A percentile compares a stretch with the other conserved stretches of the same genome.
Conservation (phyloP, 164 flowering plant genomes). For the Akebia trifoliata region DNA sequence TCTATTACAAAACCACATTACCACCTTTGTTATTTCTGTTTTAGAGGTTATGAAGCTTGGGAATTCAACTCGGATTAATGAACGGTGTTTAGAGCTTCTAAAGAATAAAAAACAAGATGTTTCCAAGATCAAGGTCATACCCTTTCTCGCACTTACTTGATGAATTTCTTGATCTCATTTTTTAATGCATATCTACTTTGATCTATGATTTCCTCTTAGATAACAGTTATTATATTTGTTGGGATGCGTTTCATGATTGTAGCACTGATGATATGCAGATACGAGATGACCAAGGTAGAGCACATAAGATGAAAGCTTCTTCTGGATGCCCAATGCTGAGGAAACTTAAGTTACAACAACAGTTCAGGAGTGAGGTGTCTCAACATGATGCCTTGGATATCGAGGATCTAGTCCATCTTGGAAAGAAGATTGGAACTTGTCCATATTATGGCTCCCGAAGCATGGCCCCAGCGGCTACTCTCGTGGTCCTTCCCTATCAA, state of each 20-base stretch:
- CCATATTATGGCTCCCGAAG: conserved; percentile 95
- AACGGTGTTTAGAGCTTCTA: conserved; percentile 89
- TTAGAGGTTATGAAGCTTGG: conserved; percentile 76
- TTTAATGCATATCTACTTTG: too few relatives aligned
- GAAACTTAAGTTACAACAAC: conserved; percentile 55
- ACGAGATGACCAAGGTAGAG: conserved; percentile 45
- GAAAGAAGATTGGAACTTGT: conserved; percentile 68
- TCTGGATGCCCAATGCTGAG: conserved; percentile 89
- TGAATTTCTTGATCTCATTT: too few relatives aligned
- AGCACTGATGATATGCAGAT: conserved; percentile 36
- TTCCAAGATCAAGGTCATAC: conserved; percentile 60
- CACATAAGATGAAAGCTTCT: conserved; percentile 48
- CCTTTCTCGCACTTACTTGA: neutral
- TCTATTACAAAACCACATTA: neutral
- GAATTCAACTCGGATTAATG: conserved; percentile 59
- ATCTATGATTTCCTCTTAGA: too few relatives aligned
- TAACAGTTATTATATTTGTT: too few relatives aligned
- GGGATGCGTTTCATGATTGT: too few relatives aligned
- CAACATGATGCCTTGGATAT: conserved; percentile 74
- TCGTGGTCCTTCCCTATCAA: conserved; percentile 93
- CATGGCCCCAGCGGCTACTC: conserved; percentile 68
- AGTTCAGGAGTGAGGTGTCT: conserved; percentile 49
- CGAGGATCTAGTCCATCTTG: conserved; percentile 88
- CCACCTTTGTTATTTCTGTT: neutral
- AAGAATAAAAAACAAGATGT: conserved; percentile 49